phyloP scores from a whole-genome alignment of 805 yeast species.

The Wickerhamomyces alni region DNA sequence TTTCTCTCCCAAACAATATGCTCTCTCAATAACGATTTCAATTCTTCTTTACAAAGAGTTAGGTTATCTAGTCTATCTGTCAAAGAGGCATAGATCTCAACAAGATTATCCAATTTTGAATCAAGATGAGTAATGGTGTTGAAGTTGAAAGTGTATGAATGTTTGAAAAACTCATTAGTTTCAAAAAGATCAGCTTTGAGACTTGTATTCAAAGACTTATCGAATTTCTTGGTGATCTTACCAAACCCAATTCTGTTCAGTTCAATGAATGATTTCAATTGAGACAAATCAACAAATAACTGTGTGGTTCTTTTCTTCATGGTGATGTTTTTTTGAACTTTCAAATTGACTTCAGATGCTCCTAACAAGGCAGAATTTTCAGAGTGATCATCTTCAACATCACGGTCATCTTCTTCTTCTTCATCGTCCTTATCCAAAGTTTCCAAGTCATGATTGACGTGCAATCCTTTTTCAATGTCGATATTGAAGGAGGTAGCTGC shows the following conservation, averaged over 20 bases:
- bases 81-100: constrained; percentile 48
- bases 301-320: constrained; percentile 58
- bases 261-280: constrained; percentile 77
- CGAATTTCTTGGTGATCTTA: constrained; percentile 86
- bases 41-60: constrained; percentile 44
- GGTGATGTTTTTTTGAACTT: constrained; percentile 52
- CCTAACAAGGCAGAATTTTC: constrained; percentile 43
- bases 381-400: constrained; percentile 25
- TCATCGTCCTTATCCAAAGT: constrained; percentile 26
- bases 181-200: constrained; percentile 45
- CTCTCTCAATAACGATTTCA: constrained; percentile 67
- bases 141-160: constrained; percentile 50
- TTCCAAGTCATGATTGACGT: constrained; percentile 1
- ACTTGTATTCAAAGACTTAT: constrained; percentile 61
- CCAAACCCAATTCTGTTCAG: constrained; percentile 81
- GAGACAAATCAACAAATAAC: constrained; percentile 68
- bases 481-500: constrained; percentile 16
- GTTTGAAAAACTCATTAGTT: constrained; percentile 35
- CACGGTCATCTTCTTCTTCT: constrained; percentile 34
- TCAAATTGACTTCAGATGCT: constrained; percentile 43
- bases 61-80: constrained; percentile 29
- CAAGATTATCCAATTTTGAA: constrained; percentile 43
- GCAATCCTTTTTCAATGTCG: constrained; percentile 11
- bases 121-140: constrained; percentile 45
- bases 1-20: constrained; percentile 95